A percentile compares a stretch with the other conserved stretches of the same genome.
Evolutionary conservation across 2,329 filamentous ascomycete species (phyloP).

Genomic region (Colletotrichum sidae): DNA sequence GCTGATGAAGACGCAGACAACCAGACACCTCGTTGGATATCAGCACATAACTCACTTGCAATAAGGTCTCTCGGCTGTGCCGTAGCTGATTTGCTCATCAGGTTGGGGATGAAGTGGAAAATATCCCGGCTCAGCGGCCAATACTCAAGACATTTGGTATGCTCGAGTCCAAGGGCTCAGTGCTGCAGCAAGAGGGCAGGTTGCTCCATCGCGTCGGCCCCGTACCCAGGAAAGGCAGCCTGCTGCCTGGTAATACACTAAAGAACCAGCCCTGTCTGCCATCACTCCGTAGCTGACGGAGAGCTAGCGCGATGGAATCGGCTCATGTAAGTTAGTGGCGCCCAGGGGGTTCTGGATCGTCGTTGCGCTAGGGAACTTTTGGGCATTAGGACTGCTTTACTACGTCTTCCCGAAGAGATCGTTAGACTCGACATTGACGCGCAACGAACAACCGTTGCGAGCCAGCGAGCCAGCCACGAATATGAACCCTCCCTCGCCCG

Average conservation of each 20-base stretch:
- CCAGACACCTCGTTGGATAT: no score
- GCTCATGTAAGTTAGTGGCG: slow-evolving; percentile 25
- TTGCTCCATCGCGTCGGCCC: slow-evolving; percentile 12
- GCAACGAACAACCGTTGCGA: background rate
- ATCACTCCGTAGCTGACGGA: slow-evolving; percentile 7
- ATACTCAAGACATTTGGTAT: no score
- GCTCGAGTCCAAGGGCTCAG: no score
- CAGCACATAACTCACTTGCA: no score
- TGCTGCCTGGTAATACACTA: slow-evolving; percentile 17
- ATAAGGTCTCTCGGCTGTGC: no score
- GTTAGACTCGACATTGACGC: slow-evolving; percentile 2
- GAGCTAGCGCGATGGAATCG: slow-evolving; percentile 12
- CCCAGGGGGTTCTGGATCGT: background rate
- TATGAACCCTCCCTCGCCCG: slow-evolving; percentile 20
- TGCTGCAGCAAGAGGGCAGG: slow-evolving; percentile 2
- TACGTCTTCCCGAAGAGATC: background rate
- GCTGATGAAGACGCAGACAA: no score
- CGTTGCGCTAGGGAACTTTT: slow-evolving; percentile 3
- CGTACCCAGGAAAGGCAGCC: slow-evolving; percentile 21
- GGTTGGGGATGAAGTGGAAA: no score
- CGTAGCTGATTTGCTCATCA: no score
- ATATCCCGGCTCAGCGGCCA: no score
- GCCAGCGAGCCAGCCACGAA: slow-evolving; percentile 11
- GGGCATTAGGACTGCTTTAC: slow-evolving; percentile 8
- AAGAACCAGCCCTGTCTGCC: slow-evolving; percentile 6